A percentile compares a stretch with the other conserved stretches of the same genome.
These are phyloP conservation scores for Pochonia chlamydosporia DNA, from an alignment of 2,329 filamentous ascomycete genomes.

Conservation along the genomic window DNA sequence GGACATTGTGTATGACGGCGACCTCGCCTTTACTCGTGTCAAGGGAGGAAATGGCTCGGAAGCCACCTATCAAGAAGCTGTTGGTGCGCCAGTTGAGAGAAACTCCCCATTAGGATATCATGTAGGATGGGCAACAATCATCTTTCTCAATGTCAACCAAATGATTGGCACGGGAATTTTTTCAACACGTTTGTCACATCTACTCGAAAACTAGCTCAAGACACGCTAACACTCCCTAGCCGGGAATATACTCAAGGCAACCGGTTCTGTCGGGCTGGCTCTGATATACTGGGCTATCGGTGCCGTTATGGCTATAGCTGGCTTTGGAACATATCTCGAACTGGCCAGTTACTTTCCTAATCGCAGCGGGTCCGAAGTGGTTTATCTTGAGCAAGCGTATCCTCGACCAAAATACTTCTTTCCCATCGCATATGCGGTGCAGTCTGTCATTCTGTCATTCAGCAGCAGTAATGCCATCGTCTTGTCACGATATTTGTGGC, in stretches of 20 bases:
- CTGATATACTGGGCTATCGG: slow-evolving; percentile 62
- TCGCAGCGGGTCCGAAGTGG: slow-evolving; percentile 59
- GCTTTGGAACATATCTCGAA: slow-evolving; percentile 57
- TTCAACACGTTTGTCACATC: slow-evolving; percentile 49
- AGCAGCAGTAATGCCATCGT: slow-evolving; percentile 62
- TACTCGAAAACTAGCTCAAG: neutral
- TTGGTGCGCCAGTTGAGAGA: slow-evolving; percentile 55
- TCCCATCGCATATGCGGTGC: slow-evolving; percentile 58
- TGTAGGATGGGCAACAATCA: slow-evolving; percentile 48
- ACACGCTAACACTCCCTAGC: neutral
- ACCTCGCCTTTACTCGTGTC: slow-evolving; percentile 34
- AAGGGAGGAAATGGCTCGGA: slow-evolving; percentile 42
- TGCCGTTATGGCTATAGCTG: slow-evolving; percentile 49
- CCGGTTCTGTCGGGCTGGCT: slow-evolving; percentile 56
- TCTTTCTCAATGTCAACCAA: slow-evolving; percentile 55
- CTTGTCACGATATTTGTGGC: slow-evolving; percentile 57
- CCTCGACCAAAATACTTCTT: slow-evolving; percentile 60
- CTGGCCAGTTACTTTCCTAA: slow-evolving; percentile 60
- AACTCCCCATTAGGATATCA: slow-evolving; percentile 54
- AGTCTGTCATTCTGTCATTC: slow-evolving; percentile 58
- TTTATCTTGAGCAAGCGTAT: slow-evolving; percentile 63
- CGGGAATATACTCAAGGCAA: slow-evolving; percentile 44
- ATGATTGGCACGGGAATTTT: slow-evolving; percentile 63
- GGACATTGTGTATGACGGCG: slow-evolving; percentile 25
- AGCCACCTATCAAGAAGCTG: slow-evolving; percentile 53